These are phyloP conservation scores for Pleurotus sapidus DNA, from an alignment of 768 basidiomycete genomes.

Conservation along the genomic window DNA sequence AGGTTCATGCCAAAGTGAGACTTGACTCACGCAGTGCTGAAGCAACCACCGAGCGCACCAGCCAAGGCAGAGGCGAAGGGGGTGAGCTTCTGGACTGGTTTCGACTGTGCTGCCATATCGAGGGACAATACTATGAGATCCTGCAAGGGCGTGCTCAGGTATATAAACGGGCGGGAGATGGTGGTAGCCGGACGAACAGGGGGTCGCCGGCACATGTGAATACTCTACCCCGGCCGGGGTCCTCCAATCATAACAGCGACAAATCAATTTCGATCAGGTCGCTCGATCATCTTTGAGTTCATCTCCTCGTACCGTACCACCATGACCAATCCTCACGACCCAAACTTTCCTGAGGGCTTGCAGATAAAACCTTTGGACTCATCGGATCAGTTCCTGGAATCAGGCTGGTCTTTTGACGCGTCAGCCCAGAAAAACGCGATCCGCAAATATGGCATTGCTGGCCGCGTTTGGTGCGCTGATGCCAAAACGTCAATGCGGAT, in stretches of 20 bases:
- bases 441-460: conserved; percentile 75
- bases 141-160: neutral
- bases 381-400: conserved; percentile 12
- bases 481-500: neutral
- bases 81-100: conserved; percentile 68
- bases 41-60: conserved; percentile 91
- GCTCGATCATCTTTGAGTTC: neutral
- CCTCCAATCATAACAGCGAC: neutral
- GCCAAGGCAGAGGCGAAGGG: conserved; percentile 89
- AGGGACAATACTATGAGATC: neutral
- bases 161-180: conserved; percentile 3
- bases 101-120: conserved; percentile 48
- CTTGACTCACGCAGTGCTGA: conserved; percentile 81
- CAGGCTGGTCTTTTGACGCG: conserved; percentile 23
- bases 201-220: conserved; percentile 18
- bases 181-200: conserved; percentile 10
- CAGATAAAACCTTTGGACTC: conserved; percentile 31
- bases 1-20: conserved; percentile 3
- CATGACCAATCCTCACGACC: conserved; percentile 13
- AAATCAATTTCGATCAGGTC: neutral
- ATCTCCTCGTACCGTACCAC: neutral
- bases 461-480: conserved; percentile 65
- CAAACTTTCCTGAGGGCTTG: conserved; percentile 39
- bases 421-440: conserved; percentile 58
- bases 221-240: neutral